These are phyloP conservation scores for Lathyrus aphaca DNA, from an alignment of 306 rosid genomes.

Conservation along the genomic window DNA sequence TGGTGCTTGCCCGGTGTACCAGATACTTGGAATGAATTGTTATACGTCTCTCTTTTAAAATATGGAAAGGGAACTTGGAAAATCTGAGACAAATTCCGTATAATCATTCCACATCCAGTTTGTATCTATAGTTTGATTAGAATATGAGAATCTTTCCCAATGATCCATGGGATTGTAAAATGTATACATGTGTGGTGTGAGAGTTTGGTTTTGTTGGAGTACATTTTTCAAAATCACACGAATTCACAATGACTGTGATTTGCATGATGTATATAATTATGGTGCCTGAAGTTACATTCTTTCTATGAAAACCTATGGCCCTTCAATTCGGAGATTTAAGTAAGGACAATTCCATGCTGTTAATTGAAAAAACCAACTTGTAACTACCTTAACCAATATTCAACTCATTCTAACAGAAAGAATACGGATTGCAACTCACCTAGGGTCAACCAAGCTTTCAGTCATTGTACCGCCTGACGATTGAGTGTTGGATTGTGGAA, in stretches of 20 bases:
- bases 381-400: too few species aligned
- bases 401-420: not conserved
- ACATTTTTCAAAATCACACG: too few species aligned
- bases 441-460: slow-evolving; percentile 22
- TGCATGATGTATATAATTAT: too few species aligned
- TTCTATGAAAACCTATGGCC: not conserved
- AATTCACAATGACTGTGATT: too few species aligned
- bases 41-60: slow-evolving; percentile 50
- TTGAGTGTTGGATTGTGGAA: slow-evolving; percentile 25
- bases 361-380: not conserved
- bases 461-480: slow-evolving; percentile 42
- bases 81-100: not conserved
- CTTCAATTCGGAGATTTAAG: slow-evolving; percentile 5
- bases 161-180: slow-evolving; percentile 14
- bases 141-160: not conserved
- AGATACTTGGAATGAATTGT: slow-evolving; percentile 59
- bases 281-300: not conserved
- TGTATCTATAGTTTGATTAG: slow-evolving; percentile 30
- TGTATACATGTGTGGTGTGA: slow-evolving; percentile 2
- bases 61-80: slow-evolving; percentile 47
- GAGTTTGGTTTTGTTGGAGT: too few species aligned
- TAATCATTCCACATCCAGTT: not conserved
- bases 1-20: slow-evolving; percentile 78
- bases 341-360: slow-evolving; percentile 17
- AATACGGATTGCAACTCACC: slow-evolving; percentile 28